These are phyloP conservation scores for Didymella sp. DNA, from an alignment of 2,329 filamentous ascomycete genomes.

Conservation along the genomic window DNA sequence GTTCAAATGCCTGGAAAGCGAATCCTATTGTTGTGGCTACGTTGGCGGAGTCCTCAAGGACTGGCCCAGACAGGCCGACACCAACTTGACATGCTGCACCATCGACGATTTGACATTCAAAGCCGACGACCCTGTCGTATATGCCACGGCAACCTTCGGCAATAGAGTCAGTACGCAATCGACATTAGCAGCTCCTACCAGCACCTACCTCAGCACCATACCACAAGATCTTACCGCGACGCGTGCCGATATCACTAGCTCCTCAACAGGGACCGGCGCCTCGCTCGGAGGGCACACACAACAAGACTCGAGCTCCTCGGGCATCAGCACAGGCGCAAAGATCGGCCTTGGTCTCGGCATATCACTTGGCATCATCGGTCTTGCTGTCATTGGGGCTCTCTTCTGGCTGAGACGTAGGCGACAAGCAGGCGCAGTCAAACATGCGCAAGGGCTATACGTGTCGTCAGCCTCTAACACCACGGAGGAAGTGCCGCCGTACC, in stretches of 20 bases:
- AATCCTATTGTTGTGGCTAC: slow-evolving; percentile 7
- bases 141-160: slow-evolving; percentile 3
- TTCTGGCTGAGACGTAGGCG: slow-evolving; percentile 6
- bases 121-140: slow-evolving; percentile 8
- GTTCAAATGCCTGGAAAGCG: slow-evolving; percentile 12
- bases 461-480: not conserved
- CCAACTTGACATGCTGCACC: slow-evolving; percentile 18
- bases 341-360: slow-evolving; percentile 16
- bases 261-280: not conserved
- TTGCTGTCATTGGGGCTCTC: slow-evolving; percentile 14
- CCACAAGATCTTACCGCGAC: not conserved
- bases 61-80: not conserved
- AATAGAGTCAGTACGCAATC: slow-evolving; percentile 3
- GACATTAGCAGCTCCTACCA: not conserved
- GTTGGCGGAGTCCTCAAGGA: slow-evolving; percentile 2
- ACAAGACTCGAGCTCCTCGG: not conserved
- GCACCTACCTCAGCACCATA: not conserved
- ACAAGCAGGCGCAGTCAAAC: not conserved
- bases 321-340: slow-evolving; percentile 15
- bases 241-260: not conserved
- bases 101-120: slow-evolving; percentile 15
- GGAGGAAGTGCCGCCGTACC: not conserved
- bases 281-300: not conserved
- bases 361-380: slow-evolving; percentile 13
- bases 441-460: not conserved